Evolutionary conservation across 306 rosid species (phyloP).

Genomic region (Quercus ilex): DNA sequence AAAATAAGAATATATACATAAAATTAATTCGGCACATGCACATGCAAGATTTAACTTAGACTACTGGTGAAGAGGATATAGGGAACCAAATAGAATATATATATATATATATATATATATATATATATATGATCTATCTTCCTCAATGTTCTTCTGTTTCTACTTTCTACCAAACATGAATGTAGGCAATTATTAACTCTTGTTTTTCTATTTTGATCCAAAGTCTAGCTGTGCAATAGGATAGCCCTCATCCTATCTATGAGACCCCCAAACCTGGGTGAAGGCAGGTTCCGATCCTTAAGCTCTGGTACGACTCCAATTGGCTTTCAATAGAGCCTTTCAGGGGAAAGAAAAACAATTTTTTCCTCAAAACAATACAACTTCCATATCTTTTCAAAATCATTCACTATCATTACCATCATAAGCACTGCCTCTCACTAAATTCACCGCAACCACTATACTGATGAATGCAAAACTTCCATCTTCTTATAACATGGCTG

Average conservation of each 20-base stretch:
- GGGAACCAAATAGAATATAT: not conserved
- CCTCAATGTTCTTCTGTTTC: not conserved
- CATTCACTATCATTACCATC: not conserved
- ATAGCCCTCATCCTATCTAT: not conserved
- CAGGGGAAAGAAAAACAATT: not conserved
- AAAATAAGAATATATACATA: not conserved
- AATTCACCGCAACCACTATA: not conserved
- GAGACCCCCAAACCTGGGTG: not conserved
- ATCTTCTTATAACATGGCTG: not conserved
- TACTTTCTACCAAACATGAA: not conserved
- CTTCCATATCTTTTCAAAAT: not conserved
- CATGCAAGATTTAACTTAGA: not conserved
- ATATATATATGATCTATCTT: not conserved
- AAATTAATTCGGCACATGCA: not conserved
- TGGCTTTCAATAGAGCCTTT: not conserved
- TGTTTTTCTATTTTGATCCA: not conserved
- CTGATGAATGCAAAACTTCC: not conserved
- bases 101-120: not conserved
- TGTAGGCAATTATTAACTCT: not conserved
- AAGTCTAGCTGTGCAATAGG: not conserved
- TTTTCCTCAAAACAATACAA: not conserved
- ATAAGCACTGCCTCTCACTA: not conserved
- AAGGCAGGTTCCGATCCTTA: not conserved
- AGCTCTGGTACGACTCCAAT: not conserved
- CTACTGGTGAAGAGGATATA: not conserved